Evolutionary conservation across 768 basidiomycete genomes (phyloP).

Genomic region (Mycena kentingensis): DNA sequence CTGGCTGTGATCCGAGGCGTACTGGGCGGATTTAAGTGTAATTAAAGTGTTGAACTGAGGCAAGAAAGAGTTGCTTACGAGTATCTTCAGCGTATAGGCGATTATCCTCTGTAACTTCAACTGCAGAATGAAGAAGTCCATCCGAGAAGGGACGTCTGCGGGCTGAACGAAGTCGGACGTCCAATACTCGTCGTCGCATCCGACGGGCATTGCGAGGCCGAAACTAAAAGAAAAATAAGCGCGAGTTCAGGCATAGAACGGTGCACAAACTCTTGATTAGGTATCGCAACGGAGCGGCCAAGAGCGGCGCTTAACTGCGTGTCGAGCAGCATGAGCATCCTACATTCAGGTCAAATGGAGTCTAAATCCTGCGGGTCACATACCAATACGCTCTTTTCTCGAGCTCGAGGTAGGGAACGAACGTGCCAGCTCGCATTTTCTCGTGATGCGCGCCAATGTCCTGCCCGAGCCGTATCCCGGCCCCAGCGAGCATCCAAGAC

Average conservation of each 20-base stretch:
- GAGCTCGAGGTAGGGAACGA: background rate
- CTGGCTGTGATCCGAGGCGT: background rate
- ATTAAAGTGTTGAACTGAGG: background rate
- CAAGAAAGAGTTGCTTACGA: background rate
- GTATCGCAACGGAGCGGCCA: background rate
- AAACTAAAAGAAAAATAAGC: background rate
- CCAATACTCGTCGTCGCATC: slow-evolving; percentile 2
- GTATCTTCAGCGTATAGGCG: background rate
- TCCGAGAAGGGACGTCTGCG: background rate
- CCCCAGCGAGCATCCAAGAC: background rate
- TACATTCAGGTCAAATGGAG: background rate
- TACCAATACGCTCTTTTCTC: background rate
- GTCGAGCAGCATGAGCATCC: background rate
- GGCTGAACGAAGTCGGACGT: background rate
- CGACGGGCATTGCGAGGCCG: background rate
- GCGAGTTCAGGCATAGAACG: background rate
- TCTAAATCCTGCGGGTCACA: background rate
- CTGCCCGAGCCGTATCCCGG: background rate
- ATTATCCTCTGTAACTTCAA: background rate
- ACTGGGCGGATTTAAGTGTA: background rate
- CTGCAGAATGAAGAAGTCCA: background rate
- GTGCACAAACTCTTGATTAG: background rate
- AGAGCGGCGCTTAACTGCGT: slow-evolving; percentile 1
- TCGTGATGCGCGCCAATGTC: background rate
- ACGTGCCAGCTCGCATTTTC: too few relatives aligned